phyloP scores from a whole-genome alignment of 1,284 basidiomycete species.

The Rhizopogon hawkerae region DNA sequence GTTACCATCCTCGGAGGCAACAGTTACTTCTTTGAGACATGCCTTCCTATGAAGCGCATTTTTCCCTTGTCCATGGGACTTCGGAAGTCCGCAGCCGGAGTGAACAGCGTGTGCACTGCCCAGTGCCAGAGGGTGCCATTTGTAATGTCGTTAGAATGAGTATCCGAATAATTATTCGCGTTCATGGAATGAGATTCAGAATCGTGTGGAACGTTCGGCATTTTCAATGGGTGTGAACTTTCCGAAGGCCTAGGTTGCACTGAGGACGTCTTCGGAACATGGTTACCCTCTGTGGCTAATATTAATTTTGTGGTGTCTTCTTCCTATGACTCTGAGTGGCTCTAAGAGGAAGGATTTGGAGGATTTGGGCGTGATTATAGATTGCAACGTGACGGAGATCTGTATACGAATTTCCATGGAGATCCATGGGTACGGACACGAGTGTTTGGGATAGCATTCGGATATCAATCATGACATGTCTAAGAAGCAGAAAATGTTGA shows the following conservation, averaged over 20 bases:
- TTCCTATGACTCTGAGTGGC: not conserved
- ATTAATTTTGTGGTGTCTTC: not conserved
- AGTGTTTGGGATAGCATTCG: not conserved
- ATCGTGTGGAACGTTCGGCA: not conserved
- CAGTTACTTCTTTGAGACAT: slow-evolving; percentile 3
- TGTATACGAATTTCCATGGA: slow-evolving; percentile 1
- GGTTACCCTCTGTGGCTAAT: not conserved
- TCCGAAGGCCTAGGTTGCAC: not conserved
- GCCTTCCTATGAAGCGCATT: no score
- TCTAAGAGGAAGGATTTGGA: not conserved
- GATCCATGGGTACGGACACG: slow-evolving; percentile 1
- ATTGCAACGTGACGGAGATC: not conserved
- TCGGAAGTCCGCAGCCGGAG: slow-evolving; percentile 3
- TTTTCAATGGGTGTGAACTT: no score
- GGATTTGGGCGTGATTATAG: not conserved
- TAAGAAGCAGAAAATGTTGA: not conserved
- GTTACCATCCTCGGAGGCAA: slow-evolving; percentile 6
- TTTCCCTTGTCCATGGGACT: not conserved
- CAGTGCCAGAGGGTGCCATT: not conserved
- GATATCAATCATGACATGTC: slow-evolving; percentile 1
- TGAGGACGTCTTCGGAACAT: not conserved
- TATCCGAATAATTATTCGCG: not conserved
- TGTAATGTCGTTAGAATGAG: not conserved
- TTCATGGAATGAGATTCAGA: not conserved
- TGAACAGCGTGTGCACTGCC: slow-evolving; percentile 1